Base-by-base conservation (phyloP, 2,329 filamentous ascomycete species). In the Cryphonectria japonica region DNA sequence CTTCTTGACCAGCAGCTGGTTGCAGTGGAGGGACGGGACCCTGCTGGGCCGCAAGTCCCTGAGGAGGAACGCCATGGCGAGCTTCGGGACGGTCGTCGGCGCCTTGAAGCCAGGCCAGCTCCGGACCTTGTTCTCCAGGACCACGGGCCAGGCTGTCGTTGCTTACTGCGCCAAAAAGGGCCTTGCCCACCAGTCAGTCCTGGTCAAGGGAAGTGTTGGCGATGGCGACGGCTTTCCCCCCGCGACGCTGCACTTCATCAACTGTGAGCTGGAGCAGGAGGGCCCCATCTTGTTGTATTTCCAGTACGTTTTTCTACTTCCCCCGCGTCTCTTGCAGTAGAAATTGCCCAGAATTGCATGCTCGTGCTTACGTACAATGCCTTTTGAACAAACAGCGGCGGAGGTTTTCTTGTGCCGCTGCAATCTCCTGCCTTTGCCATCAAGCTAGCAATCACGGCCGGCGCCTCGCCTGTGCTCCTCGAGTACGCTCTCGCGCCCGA, bases 11-110 rank as follows among this genome's bases (percentile, higher is more conserved):
- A 68, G 68, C 69, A 68, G 59, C 41, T 69, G 62, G 61, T 64
- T 43, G 13, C 69, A 71, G 32, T 71, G 69, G 69, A 71, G 66
- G 61, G 52, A 84, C 77, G 43, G 84, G 78, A 74, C 82, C 78
- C 71, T 84, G 76, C 13, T 81, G 79, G 52, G 50, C 41, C 61
- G 66, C 52, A 71, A 50, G 66, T 65, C 66, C 11, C 63, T 68
- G 19, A 52, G 66, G 54, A 59, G 69, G 37, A 71, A 71, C 61
- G 66, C 69, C 61, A 61, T 52, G 39, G 69, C 69, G 32, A 69
- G 66, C 66, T 66, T 68, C 54, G 69, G 69, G 52, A 71, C 69
- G 5, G 50, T 41, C 60, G 57, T 69, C 66, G 66, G 52, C 61
- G 52, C 68, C 39, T n/a, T 71, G 19, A 71, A 62, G 39, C 65